phyloP scores from a whole-genome alignment of 192 early-diverging fungal genomes.

The Podila verticillata region DNA sequence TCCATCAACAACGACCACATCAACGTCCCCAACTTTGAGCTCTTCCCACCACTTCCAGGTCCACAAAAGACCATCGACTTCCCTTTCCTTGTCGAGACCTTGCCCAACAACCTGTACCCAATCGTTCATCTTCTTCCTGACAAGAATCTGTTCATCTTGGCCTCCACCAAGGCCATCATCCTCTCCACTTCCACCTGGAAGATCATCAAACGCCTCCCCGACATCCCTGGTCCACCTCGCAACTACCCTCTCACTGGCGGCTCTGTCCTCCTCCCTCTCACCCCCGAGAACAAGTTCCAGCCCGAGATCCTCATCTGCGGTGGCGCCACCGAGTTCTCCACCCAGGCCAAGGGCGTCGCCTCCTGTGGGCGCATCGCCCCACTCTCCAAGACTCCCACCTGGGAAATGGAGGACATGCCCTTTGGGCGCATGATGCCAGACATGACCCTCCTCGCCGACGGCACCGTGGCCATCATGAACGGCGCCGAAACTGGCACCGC shows the following conservation, averaged over 20 bases:
- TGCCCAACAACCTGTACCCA: conserved; percentile 55
- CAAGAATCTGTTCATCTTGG: conserved; percentile 62
- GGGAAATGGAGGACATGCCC: conserved; percentile 54
- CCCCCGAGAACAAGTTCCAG: conserved; percentile 39
- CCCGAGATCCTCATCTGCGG: conserved; percentile 54
- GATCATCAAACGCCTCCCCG: conserved; percentile 53
- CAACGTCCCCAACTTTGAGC: conserved; percentile 59
- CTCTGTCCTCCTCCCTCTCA: conserved; percentile 50
- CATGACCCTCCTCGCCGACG: conserved; percentile 44
- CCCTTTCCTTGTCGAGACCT: conserved; percentile 49
- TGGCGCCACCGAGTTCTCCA: conserved; percentile 36
- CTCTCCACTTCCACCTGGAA: conserved; percentile 52
- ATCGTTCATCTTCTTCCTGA: conserved; percentile 60
- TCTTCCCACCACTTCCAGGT: conserved; percentile 44
- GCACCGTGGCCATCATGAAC: conserved; percentile 41
- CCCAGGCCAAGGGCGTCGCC: conserved; percentile 29
- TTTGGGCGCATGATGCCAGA: conserved; percentile 53
- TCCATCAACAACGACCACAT: conserved; percentile 54
- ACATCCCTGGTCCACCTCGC: conserved; percentile 56
- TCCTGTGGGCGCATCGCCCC: conserved; percentile 54
- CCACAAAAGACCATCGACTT: conserved; percentile 47
- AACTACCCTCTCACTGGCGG: conserved; percentile 65
- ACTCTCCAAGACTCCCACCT: conserved; percentile 27
- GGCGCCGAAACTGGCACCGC: conserved; percentile 46
- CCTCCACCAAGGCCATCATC: conserved; percentile 57